Evolutionary conservation across 768 basidiomycete genomes (phyloP).

Genomic region (Butyriboletus loyo): DNA sequence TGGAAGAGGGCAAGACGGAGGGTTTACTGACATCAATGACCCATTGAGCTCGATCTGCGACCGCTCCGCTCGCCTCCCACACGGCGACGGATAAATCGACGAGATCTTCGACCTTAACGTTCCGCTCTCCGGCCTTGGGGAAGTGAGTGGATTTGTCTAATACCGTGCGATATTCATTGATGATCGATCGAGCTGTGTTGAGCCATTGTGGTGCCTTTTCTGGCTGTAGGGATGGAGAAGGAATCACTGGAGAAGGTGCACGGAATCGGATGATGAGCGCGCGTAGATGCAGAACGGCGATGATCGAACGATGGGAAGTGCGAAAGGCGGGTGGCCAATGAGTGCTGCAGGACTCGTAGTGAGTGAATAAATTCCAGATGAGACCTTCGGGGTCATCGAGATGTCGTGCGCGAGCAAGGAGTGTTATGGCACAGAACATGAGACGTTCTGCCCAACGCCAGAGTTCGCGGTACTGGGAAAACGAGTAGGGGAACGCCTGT

Average conservation of each 20-base stretch:
- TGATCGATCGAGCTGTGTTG: conserved; percentile 58
- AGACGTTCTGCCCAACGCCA: conserved; percentile 84
- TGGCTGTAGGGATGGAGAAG: conserved; percentile 19
- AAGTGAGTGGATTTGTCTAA: conserved; percentile 70
- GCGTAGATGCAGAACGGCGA: conserved; percentile 69
- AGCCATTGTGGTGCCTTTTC: conserved; percentile 54
- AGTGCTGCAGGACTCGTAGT: conserved; percentile 57
- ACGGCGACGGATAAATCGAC: conserved; percentile 75
- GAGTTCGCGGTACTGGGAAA: conserved; percentile 71
- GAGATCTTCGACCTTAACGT: conserved; percentile 78
- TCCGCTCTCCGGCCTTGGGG: conserved; percentile 77
- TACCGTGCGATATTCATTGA: conserved; percentile 68
- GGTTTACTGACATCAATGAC: conserved; percentile 66
- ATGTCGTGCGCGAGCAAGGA: conserved; percentile 49
- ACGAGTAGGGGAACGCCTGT: conserved; percentile 41
- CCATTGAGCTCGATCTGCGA: conserved; percentile 67
- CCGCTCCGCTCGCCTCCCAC: conserved; percentile 74
- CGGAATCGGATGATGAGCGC: conserved; percentile 59
- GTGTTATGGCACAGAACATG: conserved; percentile 74
- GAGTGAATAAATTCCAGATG: conserved; percentile 62
- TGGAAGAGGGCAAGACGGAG: neutral
- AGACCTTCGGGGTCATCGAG: conserved; percentile 36
- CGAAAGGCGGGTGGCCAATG: conserved; percentile 83
- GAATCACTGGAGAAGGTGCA: conserved; percentile 9
- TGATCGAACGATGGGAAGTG: conserved; percentile 66